Evolutionary conservation across 2,329 filamentous ascomycete genomes (phyloP).

Genomic region (Alternaria sp.): DNA sequence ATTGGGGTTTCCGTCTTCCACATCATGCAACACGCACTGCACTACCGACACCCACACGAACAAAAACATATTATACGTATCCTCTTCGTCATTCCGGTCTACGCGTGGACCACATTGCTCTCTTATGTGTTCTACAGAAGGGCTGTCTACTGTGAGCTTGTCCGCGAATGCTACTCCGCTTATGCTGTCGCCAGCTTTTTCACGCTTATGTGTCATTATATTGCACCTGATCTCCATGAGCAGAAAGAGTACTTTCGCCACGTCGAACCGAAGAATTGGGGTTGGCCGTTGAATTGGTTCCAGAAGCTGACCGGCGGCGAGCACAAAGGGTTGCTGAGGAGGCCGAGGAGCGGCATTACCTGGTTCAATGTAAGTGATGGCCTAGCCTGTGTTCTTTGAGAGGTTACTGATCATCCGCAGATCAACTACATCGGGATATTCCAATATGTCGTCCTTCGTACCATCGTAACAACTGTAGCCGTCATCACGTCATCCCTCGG

Average conservation of each 20-base stretch:
- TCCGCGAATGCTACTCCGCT: slow-evolving; percentile 86
- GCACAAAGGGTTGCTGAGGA: slow-evolving; percentile 69
- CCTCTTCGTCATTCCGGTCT: slow-evolving; percentile 85
- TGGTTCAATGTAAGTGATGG: slow-evolving; percentile 76
- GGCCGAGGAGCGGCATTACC: slow-evolving; percentile 79
- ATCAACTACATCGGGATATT: slow-evolving; percentile 83
- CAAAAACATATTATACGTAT: slow-evolving; percentile 81
- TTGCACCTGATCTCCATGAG: slow-evolving; percentile 75
- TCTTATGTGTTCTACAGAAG: slow-evolving; percentile 77
- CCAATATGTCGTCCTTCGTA: slow-evolving; percentile 83
- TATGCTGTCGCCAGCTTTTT: slow-evolving; percentile 90
- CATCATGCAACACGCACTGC: slow-evolving; percentile 63
- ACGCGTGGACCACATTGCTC: slow-evolving; percentile 75
- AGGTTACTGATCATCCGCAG: slow-evolving; percentile 42
- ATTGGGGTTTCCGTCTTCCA: slow-evolving; percentile 59
- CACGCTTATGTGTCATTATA: slow-evolving; percentile 79
- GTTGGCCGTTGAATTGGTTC: slow-evolving; percentile 74
- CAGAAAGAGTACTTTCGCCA: slow-evolving; percentile 83
- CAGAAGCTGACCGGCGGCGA: slow-evolving; percentile 73
- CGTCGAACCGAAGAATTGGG: slow-evolving; percentile 73
- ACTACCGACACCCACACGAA: slow-evolving; percentile 65
- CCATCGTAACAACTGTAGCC: slow-evolving; percentile 79
- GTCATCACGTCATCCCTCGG: slow-evolving; percentile 73
- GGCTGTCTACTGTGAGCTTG: slow-evolving; percentile 79
- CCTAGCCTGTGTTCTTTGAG: background rate